Conservation (phyloP, 2,329 filamentous ascomycete species). For the Aspergillus sp. region DNA sequence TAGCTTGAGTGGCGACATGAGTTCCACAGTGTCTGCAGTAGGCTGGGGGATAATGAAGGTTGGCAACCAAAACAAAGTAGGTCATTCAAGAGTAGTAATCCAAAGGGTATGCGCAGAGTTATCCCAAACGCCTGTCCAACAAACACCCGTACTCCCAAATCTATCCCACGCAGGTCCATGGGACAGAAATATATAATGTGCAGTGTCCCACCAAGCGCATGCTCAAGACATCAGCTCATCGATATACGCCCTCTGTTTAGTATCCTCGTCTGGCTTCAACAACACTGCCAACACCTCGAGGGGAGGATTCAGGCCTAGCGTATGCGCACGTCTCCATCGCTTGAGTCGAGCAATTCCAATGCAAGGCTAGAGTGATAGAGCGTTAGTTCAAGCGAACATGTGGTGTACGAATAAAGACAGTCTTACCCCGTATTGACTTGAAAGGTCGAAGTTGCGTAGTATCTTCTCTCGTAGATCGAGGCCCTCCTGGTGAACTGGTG, state of each 20-base stretch:
- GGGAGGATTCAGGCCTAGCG: slow-evolving; percentile 80
- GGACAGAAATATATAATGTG: slow-evolving; percentile 6
- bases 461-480: slow-evolving; percentile 79
- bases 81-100: not conserved
- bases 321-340: slow-evolving; percentile 84
- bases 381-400: not conserved
- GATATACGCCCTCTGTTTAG: slow-evolving; percentile 66
- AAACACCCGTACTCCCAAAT: slow-evolving; percentile 11
- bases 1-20: not conserved
- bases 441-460: slow-evolving; percentile 88
- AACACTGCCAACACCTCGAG: slow-evolving; percentile 88
- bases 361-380: slow-evolving; percentile 65
- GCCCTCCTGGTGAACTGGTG: slow-evolving; percentile 71
- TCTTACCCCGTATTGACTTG: slow-evolving; percentile 86
- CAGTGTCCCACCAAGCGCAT: not conserved
- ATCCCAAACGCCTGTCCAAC: slow-evolving; percentile 16
- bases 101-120: slow-evolving; percentile 16
- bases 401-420: not conserved
- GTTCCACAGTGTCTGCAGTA: not conserved
- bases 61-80: not conserved
- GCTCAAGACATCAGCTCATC: slow-evolving; percentile 41
- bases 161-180: not conserved
- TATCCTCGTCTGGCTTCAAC: slow-evolving; percentile 58
- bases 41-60: not conserved
- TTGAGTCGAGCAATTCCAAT: slow-evolving; percentile 79